Conservation (phyloP, 2,329 filamentous ascomycete genomes). For the Diaporthe amygdali region DNA sequence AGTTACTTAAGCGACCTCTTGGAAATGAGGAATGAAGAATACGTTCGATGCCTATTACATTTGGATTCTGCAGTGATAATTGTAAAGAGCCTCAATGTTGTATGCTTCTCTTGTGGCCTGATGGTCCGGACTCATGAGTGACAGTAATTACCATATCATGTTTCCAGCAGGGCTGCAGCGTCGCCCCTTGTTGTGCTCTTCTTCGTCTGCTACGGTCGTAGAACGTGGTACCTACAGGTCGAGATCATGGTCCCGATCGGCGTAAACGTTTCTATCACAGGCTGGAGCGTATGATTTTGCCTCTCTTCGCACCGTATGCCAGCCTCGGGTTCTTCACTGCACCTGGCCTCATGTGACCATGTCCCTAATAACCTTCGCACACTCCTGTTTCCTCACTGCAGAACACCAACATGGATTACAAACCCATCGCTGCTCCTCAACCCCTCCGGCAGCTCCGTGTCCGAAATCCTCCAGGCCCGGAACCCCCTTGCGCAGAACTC, state of each 20-base stretch:
- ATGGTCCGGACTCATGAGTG: background rate
- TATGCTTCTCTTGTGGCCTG: too few species aligned
- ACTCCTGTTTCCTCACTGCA: constrained; percentile 38
- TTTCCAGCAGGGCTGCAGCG: too few species aligned
- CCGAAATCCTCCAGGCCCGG: constrained; percentile 76
- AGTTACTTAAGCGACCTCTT: constrained; percentile 7
- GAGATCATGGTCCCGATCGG: background rate
- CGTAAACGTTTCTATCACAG: background rate
- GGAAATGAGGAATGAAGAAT: constrained; percentile 7
- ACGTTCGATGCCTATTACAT: background rate
- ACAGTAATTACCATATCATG: background rate
- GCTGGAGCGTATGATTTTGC: background rate
- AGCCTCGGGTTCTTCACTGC: background rate
- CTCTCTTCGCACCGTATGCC: background rate
- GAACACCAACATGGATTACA: constrained; percentile 78
- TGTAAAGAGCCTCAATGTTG: background rate
- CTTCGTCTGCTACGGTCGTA: too few species aligned
- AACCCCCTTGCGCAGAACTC: constrained; percentile 69
- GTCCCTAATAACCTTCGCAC: background rate
- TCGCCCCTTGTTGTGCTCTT: background rate
- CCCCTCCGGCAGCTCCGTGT: constrained; percentile 62
- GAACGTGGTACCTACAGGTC: background rate
- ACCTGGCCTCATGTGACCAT: background rate
- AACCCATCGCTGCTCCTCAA: constrained; percentile 74
- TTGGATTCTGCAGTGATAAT: background rate